A percentile compares a stretch with the other conserved stretches of the same genome.
These are phyloP conservation scores for Darksidea phi DNA, from an alignment of 495 filamentous ascomycete genomes.

Conservation along the genomic window DNA sequence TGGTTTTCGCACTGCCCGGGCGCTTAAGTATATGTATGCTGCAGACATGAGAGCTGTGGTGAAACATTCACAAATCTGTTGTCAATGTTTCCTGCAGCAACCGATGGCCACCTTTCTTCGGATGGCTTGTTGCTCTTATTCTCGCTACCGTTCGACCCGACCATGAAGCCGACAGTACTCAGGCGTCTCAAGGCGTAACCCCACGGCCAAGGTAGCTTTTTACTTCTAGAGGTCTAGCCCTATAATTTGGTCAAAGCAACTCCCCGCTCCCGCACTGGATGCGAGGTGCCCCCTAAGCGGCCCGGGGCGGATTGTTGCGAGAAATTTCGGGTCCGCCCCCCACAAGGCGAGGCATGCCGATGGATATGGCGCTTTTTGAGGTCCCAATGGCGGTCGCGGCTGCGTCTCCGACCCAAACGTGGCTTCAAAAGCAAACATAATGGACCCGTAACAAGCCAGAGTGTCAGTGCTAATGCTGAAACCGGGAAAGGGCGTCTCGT, in stretches of 20 bases:
- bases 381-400: slow-evolving; percentile 39
- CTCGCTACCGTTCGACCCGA: slow-evolving; percentile 55
- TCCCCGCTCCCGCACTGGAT: too few relatives aligned
- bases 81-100: too few relatives aligned
- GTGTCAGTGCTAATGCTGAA: too few relatives aligned
- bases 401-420: slow-evolving; percentile 35
- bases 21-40: neutral
- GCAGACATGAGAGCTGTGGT: neutral
- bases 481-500: too few relatives aligned
- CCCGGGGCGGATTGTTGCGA: too few relatives aligned
- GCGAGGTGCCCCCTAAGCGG: too few relatives aligned
- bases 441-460: slow-evolving; percentile 24
- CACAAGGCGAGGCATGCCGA: slow-evolving; percentile 48
- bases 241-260: too few relatives aligned
- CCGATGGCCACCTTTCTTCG: too few relatives aligned
- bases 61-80: neutral
- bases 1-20: too few relatives aligned
- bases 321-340: slow-evolving; percentile 49
- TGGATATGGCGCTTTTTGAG: slow-evolving; percentile 35
- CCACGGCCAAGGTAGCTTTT: slow-evolving; percentile 41
- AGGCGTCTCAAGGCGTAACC: slow-evolving; percentile 50
- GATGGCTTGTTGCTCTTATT: slow-evolving; percentile 32
- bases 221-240: slow-evolving; percentile 42
- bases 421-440: slow-evolving; percentile 27
- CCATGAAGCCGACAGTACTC: slow-evolving; percentile 54